phyloP scores from a whole-genome alignment of 306 rosid genomes.

The Cicer yamashitae region DNA sequence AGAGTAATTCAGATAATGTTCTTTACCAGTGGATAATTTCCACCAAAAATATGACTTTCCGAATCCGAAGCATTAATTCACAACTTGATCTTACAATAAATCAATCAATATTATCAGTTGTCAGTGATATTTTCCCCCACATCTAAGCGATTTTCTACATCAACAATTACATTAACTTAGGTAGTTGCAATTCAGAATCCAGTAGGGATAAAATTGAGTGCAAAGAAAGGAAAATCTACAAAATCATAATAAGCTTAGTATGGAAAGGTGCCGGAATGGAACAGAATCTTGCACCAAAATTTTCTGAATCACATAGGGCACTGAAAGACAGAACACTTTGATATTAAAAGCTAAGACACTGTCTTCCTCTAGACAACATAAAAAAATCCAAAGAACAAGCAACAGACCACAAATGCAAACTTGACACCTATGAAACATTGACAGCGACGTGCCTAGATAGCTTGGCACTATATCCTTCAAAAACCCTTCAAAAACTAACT shows the following conservation, averaged over 20 bases:
- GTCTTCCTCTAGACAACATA: neutral
- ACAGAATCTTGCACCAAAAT: neutral
- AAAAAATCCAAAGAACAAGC: neutral
- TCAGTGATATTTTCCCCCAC: neutral
- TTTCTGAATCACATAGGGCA: neutral
- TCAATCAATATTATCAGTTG: neutral
- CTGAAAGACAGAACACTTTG: neutral
- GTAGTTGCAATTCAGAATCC: slow-evolving; percentile 18
- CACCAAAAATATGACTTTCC: neutral
- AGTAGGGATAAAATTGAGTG: neutral
- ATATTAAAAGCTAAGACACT: neutral
- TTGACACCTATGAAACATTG: too few relatives aligned
- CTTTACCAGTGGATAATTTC: neutral
- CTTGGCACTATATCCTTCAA: neutral
- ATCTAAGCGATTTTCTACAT: neutral
- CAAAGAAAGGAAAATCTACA: neutral
- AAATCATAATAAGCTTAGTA: neutral
- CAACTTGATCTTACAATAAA: neutral
- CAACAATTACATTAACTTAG: neutral
- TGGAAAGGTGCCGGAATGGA: neutral
- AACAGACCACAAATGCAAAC: neutral
- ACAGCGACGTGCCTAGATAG: too few relatives aligned
- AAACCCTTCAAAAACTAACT: too few relatives aligned
- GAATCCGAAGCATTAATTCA: neutral
- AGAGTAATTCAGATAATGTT: neutral